Percentiles rank a stretch among this genome's conserved stretches.
Evolutionary conservation across 139 green algal genomes (phyloP).

Genomic region (Tetradesmus lagerheimii): DNA sequence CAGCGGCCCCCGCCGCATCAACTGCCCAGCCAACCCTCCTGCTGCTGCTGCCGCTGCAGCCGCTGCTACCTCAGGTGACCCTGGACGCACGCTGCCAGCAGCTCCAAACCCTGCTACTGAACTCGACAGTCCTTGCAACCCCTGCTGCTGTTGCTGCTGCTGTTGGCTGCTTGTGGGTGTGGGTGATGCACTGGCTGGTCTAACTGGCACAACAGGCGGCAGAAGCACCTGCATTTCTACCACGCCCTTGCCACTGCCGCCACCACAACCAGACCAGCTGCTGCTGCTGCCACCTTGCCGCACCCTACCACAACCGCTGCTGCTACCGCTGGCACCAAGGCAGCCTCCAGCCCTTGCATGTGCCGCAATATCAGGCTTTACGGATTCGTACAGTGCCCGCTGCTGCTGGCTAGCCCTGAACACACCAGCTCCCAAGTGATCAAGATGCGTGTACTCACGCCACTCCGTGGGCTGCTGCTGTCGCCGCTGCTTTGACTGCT

Average conservation of each 20-base stretch:
- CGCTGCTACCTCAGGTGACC: not conserved
- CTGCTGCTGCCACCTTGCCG: not conserved
- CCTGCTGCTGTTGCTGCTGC: not conserved
- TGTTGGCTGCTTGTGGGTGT: not conserved
- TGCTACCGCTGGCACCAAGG: not conserved
- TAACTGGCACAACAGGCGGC: not conserved
- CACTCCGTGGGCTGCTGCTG: not conserved
- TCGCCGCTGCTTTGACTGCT: not conserved
- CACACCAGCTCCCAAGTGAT: slow-evolving; percentile 54
- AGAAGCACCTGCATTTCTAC: slow-evolving; percentile 32
- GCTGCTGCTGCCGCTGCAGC: not conserved
- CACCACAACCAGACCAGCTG: not conserved
- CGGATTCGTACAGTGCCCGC: slow-evolving; percentile 42
- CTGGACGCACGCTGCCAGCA: not conserved
- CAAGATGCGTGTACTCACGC: slow-evolving; percentile 37
- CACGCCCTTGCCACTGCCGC: not conserved
- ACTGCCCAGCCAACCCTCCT: not conserved
- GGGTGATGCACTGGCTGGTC: not conserved
- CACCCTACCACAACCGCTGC: not conserved
- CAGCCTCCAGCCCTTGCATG: slow-evolving; percentile 32
- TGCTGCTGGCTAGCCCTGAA: slow-evolving; percentile 41
- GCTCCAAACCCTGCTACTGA: not conserved
- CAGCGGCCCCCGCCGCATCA: not conserved
- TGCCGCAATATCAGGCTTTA: slow-evolving; percentile 46
- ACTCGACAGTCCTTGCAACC: too few species aligned